Evolutionary conservation across 805 yeast genomes (phyloP).

Genomic region (Ogataea nonfermentans): DNA sequence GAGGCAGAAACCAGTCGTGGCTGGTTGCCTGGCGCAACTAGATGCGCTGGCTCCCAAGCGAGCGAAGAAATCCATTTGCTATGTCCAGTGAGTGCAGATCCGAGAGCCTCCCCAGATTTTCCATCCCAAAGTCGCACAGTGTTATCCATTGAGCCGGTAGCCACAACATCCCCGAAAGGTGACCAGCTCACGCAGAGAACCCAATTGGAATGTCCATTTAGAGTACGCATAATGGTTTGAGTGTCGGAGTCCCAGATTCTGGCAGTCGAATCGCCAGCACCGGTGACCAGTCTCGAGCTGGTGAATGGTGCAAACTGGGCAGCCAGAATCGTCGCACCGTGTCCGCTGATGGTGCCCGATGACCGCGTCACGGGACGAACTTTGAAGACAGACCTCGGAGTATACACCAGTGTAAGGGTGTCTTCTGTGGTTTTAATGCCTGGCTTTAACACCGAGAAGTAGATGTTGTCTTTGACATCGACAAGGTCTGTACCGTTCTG

Average conservation of each 20-base stretch:
- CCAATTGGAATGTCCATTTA: conserved; percentile 89
- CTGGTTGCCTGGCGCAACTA: conserved; percentile 59
- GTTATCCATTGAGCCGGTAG: conserved; percentile 95
- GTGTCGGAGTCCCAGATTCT: conserved; percentile 97
- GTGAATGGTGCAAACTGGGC: conserved; percentile 92
- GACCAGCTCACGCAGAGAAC: conserved; percentile 89
- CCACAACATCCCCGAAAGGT: conserved; percentile 86
- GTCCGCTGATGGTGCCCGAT: conserved; percentile 91
- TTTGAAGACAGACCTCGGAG: conserved; percentile 93
- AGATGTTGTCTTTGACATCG: conserved; percentile 77
- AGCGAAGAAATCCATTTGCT: conserved; percentile 85
- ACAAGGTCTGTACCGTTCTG: conserved; percentile 51
- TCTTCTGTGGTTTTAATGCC: conserved; percentile 90
- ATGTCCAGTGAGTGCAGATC: conserved; percentile 78
- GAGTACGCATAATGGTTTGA: conserved; percentile 80
- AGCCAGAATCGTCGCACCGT: conserved; percentile 89
- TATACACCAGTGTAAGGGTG: conserved; percentile 81
- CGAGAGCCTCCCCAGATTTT: conserved; percentile 66
- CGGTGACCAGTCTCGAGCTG: conserved; percentile 82
- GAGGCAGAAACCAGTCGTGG: conserved; percentile 84
- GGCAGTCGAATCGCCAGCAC: conserved; percentile 95
- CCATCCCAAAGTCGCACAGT: conserved; percentile 88
- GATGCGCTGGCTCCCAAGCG: conserved; percentile 92
- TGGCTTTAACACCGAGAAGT: conserved; percentile 79
- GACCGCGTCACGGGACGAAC: conserved; percentile 90